A percentile compares a stretch with the other conserved stretches of the same genome.
These are phyloP conservation scores for Blastocystis sp. DNA, from an alignment of 352 stramenopile species.

Conservation along the genomic window DNA sequence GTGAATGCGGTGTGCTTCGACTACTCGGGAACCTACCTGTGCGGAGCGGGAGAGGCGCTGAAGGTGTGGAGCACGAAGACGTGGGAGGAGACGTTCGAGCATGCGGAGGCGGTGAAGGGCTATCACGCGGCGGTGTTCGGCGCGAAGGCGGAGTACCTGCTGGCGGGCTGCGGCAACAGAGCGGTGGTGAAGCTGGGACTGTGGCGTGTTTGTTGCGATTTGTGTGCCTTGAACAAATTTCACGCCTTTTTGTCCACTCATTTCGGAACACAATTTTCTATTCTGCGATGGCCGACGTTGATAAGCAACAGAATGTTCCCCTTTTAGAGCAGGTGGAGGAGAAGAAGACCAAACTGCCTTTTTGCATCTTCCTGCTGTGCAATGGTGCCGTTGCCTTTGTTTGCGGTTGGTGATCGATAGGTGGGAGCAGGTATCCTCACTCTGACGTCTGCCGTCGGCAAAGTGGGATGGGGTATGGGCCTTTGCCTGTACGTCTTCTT, in stretches of 20 bases:
- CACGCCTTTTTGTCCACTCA: too few species aligned
- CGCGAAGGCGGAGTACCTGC: slow-evolving; percentile 45
- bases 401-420: neutral
- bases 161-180: slow-evolving; percentile 41
- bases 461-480: slow-evolving; percentile 57
- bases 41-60: slow-evolving; percentile 10
- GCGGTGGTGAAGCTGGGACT: slow-evolving; percentile 9
- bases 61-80: slow-evolving; percentile 41
- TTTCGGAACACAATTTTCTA: slow-evolving; percentile 22
- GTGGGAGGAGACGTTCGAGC: neutral
- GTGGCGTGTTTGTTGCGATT: slow-evolving; percentile 47
- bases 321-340: slow-evolving; percentile 45
- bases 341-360: slow-evolving; percentile 44
- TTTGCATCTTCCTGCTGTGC: slow-evolving; percentile 56
- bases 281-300: neutral
- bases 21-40: slow-evolving; percentile 69
- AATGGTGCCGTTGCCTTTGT: slow-evolving; percentile 9
- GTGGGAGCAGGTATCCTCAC: slow-evolving; percentile 59
- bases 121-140: slow-evolving; percentile 37
- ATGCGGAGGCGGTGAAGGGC: slow-evolving; percentile 15
- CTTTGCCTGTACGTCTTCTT: slow-evolving; percentile 60
- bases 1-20: slow-evolving; percentile 68
- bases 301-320: neutral
- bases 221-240: neutral
- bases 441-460: slow-evolving; percentile 53